Conservation (phyloP, 108 stramenopile species). For the Phaeodactylum tricornutum region DNA sequence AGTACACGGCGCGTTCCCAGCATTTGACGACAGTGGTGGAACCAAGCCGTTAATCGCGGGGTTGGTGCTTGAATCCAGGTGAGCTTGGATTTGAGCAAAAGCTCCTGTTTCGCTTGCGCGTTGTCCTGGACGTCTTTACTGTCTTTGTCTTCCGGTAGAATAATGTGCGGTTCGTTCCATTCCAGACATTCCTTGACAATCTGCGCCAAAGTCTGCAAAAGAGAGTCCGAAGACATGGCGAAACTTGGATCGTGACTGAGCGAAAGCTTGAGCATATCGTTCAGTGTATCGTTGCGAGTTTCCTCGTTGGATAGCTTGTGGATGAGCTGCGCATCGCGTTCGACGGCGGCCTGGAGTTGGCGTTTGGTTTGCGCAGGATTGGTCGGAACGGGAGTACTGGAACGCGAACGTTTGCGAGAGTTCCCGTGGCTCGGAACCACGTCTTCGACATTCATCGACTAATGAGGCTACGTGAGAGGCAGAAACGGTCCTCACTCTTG, state of each 20-base stretch:
- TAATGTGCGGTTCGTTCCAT: background rate
- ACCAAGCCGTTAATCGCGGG: background rate
- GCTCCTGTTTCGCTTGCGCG: background rate
- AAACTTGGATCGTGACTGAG: background rate
- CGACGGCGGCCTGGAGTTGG: too few relatives aligned
- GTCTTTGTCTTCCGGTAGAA: background rate
- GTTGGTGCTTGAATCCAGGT: conserved; percentile 1
- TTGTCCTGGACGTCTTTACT: background rate
- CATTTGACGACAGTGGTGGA: background rate
- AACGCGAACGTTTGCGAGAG: too few relatives aligned
- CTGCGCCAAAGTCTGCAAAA: background rate
- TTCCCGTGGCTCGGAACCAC: too few relatives aligned
- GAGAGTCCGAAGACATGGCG: background rate
- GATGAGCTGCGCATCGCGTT: too few relatives aligned
- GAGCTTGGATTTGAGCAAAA: too few relatives aligned
- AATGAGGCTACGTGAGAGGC: too few relatives aligned
- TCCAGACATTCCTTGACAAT: conserved; percentile 4
- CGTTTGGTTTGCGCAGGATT: too few relatives aligned
- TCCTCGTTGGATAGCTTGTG: too few relatives aligned
- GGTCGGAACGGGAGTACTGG: too few relatives aligned
- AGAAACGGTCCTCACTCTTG: too few relatives aligned
- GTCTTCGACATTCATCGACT: too few relatives aligned
- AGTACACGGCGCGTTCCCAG: too few relatives aligned
- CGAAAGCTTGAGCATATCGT: background rate
- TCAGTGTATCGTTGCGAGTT: background rate